These are phyloP conservation scores for Dictyostelium capitatum DNA, from an alignment of 78 protist genomes.

Conservation along the genomic window DNA sequence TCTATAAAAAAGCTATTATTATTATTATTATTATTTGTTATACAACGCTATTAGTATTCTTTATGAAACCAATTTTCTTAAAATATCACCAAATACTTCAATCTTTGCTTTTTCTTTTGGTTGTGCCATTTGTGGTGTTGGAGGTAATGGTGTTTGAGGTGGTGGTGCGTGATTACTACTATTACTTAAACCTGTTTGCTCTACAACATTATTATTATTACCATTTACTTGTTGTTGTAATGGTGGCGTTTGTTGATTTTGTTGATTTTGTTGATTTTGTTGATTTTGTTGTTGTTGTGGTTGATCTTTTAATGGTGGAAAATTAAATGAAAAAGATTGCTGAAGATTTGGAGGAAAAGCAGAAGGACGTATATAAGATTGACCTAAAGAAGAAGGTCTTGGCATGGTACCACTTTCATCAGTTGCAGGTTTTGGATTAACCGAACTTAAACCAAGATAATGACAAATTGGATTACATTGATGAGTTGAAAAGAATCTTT, in stretches of 20 bases:
- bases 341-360: slow-evolving; percentile 68
- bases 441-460: slow-evolving; percentile 55
- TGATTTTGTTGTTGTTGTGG: background rate
- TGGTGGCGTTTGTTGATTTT: background rate
- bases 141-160: slow-evolving; percentile 80
- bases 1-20: background rate
- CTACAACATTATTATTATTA: no score
- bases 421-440: slow-evolving; percentile 56
- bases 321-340: slow-evolving; percentile 65
- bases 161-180: slow-evolving; percentile 50
- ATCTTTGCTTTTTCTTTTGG: slow-evolving; percentile 71
- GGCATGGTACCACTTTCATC: slow-evolving; percentile 75
- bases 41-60: no score
- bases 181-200: background rate
- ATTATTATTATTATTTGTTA: background rate
- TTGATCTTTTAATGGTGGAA: slow-evolving; percentile 62
- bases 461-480: slow-evolving; percentile 92
- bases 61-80: slow-evolving; percentile 68
- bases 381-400: slow-evolving; percentile 17
- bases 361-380: slow-evolving; percentile 67
- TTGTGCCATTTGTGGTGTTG: slow-evolving; percentile 31
- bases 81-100: slow-evolving; percentile 56
- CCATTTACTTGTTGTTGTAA: background rate
- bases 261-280: slow-evolving; percentile 32
- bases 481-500: slow-evolving; percentile 87